Evolutionary conservation across 139 green algal species (phyloP).

Genomic region (Tetraselmis chui): DNA sequence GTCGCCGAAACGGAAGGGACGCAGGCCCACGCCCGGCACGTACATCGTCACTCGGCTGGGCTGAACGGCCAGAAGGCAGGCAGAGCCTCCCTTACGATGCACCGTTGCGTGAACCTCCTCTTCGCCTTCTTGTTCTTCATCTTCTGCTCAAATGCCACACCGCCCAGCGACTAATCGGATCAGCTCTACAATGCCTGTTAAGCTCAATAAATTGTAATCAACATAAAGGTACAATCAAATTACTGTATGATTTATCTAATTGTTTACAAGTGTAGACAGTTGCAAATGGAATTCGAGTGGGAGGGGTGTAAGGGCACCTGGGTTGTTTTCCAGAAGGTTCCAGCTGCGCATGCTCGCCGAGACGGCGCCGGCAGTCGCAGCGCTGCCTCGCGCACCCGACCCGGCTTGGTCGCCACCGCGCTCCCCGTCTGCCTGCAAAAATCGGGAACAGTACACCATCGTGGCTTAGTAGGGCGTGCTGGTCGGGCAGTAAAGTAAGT

Average conservation of each 20-base stretch:
- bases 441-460: too few species aligned
- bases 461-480: too few species aligned
- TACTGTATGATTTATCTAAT: too few species aligned
- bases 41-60: not conserved
- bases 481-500: too few species aligned
- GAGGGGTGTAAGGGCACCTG: too few species aligned
- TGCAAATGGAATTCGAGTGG: too few species aligned
- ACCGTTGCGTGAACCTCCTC: not conserved
- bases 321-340: not conserved
- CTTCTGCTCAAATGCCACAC: too few species aligned
- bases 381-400: not conserved
- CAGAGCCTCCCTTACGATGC: not conserved
- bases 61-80: not conserved
- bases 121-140: not conserved
- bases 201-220: too few species aligned
- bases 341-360: not conserved
- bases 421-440: not conserved
- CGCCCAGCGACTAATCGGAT: too few species aligned
- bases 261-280: too few species aligned
- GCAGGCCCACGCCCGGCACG: not conserved
- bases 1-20: not conserved
- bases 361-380: not conserved
- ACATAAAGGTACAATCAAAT: too few species aligned
- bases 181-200: too few species aligned
- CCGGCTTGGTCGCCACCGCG: not conserved